Evolutionary conservation across 352 stramenopile genomes (phyloP), one percentile per base, ranked within the genome.

Genomic region (Pythium pyrilobum): DNA sequence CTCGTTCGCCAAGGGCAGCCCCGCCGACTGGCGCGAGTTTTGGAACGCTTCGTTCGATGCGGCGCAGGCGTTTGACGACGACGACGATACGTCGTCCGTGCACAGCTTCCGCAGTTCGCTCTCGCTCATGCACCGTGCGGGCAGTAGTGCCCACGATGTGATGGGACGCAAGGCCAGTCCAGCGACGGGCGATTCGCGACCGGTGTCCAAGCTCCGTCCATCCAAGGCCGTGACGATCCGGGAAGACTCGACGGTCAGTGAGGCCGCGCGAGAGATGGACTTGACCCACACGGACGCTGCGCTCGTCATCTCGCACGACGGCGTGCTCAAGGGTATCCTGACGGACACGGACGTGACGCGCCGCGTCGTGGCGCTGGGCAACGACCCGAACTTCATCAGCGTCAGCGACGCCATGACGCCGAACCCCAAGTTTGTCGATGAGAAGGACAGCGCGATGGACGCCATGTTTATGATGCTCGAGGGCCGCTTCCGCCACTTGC

Each of bases 401-500:
- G 83, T 96, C 11, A 63, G 75, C 23, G 85, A 94, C 47, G 81
- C 71, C 1, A 96, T 96, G 85, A 96, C 85, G 18, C 80, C 81
- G 1, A 85, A 91, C 41, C 85, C 85, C 4, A 91, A 92, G 59
- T 96, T 96, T 69, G 85, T 96, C 12, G 79, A 93, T 43, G 81
- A 93, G 50, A 77, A 80, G 18, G 85, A 96, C 58, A 94, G 83
- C 41, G 85, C 85, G 15, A 95, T 96, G 85, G 84, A 95, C 50
- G 85, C 85, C 3, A 95, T 96, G 84, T 96, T 92, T 48, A 86
- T 87, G 60, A 96, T 96, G 85, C 64, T 96, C 2, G 85, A 96
- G 51, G 85, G 85, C 5, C 88, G 88, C 32, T 99, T 99, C 67
- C 92, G 94, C 31, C 96, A 99, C 62, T 69, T 99, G 38, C 97